A percentile compares a stretch with the other conserved stretches of the same genome.
phyloP scores from a whole-genome alignment of 208 protist genomes.

The Leishmania major region DNA sequence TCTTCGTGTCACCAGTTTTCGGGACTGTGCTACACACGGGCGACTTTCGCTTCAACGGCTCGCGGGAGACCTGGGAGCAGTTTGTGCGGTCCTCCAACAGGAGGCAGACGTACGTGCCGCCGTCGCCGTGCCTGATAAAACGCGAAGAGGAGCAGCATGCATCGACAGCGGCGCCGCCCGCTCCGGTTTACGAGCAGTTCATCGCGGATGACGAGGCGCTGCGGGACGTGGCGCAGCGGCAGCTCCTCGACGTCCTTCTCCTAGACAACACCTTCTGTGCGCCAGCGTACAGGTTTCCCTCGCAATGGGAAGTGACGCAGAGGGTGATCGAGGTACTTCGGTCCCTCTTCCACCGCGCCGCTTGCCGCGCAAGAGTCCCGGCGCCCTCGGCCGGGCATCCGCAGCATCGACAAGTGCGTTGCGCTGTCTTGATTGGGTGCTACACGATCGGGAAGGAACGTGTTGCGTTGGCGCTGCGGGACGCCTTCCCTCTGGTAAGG shows the following conservation, averaged over 20 bases:
- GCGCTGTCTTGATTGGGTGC: slow-evolving; percentile 85
- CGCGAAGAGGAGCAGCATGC: background rate
- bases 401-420: slow-evolving; percentile 24
- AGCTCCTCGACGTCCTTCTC: slow-evolving; percentile 77
- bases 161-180: background rate
- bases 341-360: slow-evolving; percentile 37
- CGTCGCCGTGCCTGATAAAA: background rate
- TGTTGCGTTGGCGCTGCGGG: slow-evolving; percentile 78
- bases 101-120: slow-evolving; percentile 6
- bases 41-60: slow-evolving; percentile 91
- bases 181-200: slow-evolving; percentile 54
- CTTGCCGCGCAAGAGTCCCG: background rate
- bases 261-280: slow-evolving; percentile 95
- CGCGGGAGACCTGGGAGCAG: slow-evolving; percentile 21
- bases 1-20: slow-evolving; percentile 68
- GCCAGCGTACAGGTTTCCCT: slow-evolving; percentile 78
- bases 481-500: slow-evolving; percentile 35
- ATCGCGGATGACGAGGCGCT: slow-evolving; percentile 63
- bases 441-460: slow-evolving; percentile 94
- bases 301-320: slow-evolving; percentile 56
- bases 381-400: background rate
- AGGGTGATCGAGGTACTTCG: slow-evolving; percentile 54
- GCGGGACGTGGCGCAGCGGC: slow-evolving; percentile 27
- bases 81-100: background rate
- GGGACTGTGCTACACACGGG: slow-evolving; percentile 89